Percentiles rank a stretch among this genome's conserved stretches.
Evolutionary conservation across 2,329 filamentous ascomycete genomes (phyloP).

Genomic region (Penicillium sp.): DNA sequence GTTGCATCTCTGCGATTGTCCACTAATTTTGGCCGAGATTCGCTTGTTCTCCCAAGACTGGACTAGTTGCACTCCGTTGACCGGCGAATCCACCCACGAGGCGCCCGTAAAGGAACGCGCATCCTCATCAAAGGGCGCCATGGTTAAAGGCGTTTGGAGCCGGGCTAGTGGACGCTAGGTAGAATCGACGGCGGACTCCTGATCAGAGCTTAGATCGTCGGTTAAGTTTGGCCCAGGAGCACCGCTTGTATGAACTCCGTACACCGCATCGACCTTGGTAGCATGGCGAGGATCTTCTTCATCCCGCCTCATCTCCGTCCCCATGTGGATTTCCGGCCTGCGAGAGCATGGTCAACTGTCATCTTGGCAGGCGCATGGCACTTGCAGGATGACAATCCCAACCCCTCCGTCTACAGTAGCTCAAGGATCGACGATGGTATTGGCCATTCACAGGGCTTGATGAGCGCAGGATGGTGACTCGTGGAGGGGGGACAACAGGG

Average conservation of each 20-base stretch:
- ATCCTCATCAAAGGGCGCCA: slow-evolving; percentile 25
- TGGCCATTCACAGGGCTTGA: slow-evolving; percentile 9
- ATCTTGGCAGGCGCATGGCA: slow-evolving; percentile 9
- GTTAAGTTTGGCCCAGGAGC: slow-evolving; percentile 10
- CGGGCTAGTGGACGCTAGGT: slow-evolving; percentile 21
- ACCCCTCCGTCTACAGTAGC: not conserved
- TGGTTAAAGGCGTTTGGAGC: slow-evolving; percentile 14
- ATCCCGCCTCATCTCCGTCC: too few relatives aligned
- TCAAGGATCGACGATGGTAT: slow-evolving; percentile 13
- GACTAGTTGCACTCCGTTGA: not conserved
- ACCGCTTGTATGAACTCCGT: slow-evolving; percentile 2
- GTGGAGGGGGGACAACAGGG: not conserved
- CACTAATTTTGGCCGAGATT: not conserved
- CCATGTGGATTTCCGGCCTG: too few relatives aligned
- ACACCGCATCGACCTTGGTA: slow-evolving; percentile 15
- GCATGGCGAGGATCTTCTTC: too few relatives aligned
- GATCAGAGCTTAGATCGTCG: slow-evolving; percentile 11
- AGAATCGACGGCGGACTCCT: slow-evolving; percentile 11
- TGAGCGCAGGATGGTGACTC: not conserved
- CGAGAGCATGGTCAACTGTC: too few relatives aligned
- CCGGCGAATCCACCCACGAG: slow-evolving; percentile 5
- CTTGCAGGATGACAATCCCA: slow-evolving; percentile 10
- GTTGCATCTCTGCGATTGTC: too few relatives aligned
- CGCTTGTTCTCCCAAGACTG: slow-evolving; percentile 1
- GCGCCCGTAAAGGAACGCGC: slow-evolving; percentile 10